phyloP scores from a whole-genome alignment of 2,329 filamentous ascomycete genomes.

The Trichoderma afroharzianum region DNA sequence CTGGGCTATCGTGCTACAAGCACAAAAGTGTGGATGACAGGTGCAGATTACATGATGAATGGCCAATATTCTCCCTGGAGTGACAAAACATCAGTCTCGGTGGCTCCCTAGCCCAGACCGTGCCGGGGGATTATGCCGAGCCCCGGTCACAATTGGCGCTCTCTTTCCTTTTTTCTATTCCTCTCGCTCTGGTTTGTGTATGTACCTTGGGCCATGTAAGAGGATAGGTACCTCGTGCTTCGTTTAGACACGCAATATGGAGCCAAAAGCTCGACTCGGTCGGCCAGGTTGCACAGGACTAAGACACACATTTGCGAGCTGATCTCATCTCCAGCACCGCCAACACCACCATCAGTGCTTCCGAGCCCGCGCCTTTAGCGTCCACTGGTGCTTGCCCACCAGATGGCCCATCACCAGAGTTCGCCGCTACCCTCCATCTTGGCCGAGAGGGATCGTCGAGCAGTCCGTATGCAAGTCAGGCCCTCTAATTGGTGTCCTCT shows the following conservation, averaged over 20 bases:
- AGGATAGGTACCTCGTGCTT: not conserved
- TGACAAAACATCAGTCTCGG: not conserved
- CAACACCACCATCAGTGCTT: not conserved
- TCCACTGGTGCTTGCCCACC: not conserved
- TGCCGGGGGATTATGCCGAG: not conserved
- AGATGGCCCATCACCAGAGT: constrained; percentile 3
- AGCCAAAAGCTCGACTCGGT: not conserved
- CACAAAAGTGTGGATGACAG: not conserved
- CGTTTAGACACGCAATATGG: not conserved
- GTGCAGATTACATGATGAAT: not conserved
- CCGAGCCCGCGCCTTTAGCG: not conserved
- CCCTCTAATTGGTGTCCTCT: not conserved
- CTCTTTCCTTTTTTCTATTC: not conserved
- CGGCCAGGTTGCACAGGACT: not conserved
- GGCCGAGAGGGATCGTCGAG: not conserved
- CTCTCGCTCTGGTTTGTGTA: not conserved
- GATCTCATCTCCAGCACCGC: not conserved
- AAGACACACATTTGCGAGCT: not conserved
- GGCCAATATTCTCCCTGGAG: constrained; percentile 2
- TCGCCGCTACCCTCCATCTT: not conserved
- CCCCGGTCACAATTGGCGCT: not conserved
- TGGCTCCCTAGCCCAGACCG: not conserved
- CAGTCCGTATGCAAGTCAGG: constrained; percentile 11
- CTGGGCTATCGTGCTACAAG: not conserved
- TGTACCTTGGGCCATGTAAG: not conserved